phyloP scores from a whole-genome alignment of 306 rosid genomes.

The Quercus alba region DNA sequence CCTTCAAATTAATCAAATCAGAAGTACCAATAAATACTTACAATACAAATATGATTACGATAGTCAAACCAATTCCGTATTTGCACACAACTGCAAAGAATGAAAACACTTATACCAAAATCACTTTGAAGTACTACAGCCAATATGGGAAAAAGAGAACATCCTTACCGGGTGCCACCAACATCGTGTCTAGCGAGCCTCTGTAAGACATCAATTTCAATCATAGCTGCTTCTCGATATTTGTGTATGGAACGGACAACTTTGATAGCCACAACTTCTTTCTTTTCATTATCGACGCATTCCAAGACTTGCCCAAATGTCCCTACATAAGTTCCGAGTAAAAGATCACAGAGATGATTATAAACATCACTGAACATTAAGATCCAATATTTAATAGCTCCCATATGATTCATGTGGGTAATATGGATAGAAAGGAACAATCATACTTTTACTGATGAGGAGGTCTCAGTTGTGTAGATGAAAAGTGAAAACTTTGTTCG shows the following conservation, averaged over 20 bases:
- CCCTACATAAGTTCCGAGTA: slow-evolving; percentile 38
- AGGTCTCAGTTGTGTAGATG: too few species aligned
- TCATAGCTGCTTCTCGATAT: slow-evolving; percentile 80
- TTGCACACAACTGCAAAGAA: slow-evolving; percentile 95
- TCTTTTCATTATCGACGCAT: slow-evolving; percentile 69
- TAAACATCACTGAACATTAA: not conserved
- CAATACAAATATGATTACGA: slow-evolving; percentile 88
- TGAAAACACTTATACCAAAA: slow-evolving; percentile 65
- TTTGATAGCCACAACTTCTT: slow-evolving; percentile 70
- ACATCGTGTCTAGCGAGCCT: slow-evolving; percentile 66
- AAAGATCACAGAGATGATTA: not conserved
- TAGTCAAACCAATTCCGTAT: slow-evolving; percentile 95
- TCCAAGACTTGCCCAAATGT: slow-evolving; percentile 87
- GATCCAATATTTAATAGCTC: too few species aligned
- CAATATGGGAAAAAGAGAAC: slow-evolving; percentile 14
- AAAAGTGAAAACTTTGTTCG: too few species aligned
- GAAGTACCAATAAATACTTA: slow-evolving; percentile 70
- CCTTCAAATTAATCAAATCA: slow-evolving; percentile 57
- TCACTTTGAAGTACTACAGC: slow-evolving; percentile 42
- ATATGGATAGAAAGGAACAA: too few species aligned
- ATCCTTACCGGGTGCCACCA: slow-evolving; percentile 63
- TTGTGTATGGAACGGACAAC: slow-evolving; percentile 64
- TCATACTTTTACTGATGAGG: too few species aligned
- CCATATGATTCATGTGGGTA: too few species aligned
- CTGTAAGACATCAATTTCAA: slow-evolving; percentile 68